Evolutionary conservation across 805 yeast species (phyloP).

Genomic region (Ogataea paraovalis): DNA sequence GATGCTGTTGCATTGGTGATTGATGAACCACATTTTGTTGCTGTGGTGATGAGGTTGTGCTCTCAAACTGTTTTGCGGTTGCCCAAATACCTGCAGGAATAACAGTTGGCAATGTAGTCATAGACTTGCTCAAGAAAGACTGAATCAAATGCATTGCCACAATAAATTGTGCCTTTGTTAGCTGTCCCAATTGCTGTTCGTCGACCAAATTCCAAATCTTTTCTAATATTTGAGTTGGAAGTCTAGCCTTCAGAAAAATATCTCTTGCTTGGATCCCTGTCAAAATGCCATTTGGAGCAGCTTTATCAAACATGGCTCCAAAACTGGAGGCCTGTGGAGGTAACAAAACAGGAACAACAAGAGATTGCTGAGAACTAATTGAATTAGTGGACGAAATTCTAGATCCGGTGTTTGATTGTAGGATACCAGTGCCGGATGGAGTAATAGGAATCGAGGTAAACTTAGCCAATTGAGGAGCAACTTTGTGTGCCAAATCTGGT

Average conservation of each 20-base stretch:
- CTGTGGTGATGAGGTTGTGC: not conserved
- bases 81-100: conserved; percentile 33
- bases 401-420: conserved; percentile 17
- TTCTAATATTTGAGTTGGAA: conserved; percentile 74
- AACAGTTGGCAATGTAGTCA: conserved; percentile 40
- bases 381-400: conserved; percentile 35
- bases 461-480: conserved; percentile 59
- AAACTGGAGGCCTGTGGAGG: conserved; percentile 59
- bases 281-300: conserved; percentile 52
- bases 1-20: conserved; percentile 13
- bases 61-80: conserved; percentile 22
- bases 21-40: conserved; percentile 9
- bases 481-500: conserved; percentile 43
- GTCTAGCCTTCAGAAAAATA: conserved; percentile 83
- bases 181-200: conserved; percentile 64
- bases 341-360: conserved; percentile 49
- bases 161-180: conserved; percentile 71
- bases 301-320: conserved; percentile 68
- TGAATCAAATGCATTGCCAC: conserved; percentile 96
- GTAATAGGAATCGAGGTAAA: conserved; percentile 40
- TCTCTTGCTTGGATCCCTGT: conserved; percentile 78
- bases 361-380: conserved; percentile 22
- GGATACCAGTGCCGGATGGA: conserved; percentile 33
- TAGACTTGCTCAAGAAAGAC: conserved; percentile 58
- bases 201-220: conserved; percentile 90